Conservation (phyloP, 1,284 basidiomycete species). For the Boletus chippewaensis region DNA sequence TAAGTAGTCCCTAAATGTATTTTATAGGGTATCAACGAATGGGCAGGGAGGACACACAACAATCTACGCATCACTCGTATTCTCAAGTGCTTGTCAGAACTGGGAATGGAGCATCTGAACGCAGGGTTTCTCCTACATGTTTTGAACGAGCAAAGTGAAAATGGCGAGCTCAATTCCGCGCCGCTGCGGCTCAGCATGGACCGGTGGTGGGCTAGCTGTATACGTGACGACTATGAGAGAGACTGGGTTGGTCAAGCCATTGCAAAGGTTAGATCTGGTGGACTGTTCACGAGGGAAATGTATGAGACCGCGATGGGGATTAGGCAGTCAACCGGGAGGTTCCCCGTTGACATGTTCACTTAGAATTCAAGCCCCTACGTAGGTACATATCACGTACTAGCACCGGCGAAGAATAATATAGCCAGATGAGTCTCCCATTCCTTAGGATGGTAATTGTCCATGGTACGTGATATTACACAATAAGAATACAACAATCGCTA, state of each 20-base stretch:
- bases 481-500: conserved; percentile 10
- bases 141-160: conserved; percentile 62
- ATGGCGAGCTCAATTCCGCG: conserved; percentile 42
- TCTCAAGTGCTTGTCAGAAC: conserved; percentile 66
- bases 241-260: conserved; percentile 48
- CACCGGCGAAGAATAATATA: neutral
- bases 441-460: neutral
- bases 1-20: conserved; percentile 35
- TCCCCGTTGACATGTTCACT: conserved; percentile 10
- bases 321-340: conserved; percentile 25
- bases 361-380: neutral
- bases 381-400: neutral
- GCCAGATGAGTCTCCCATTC: too few relatives aligned
- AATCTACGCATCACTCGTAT: conserved; percentile 74
- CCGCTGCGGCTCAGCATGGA: conserved; percentile 60
- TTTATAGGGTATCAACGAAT: neutral
- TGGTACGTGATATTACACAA: conserved; percentile 13
- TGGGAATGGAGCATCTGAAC: conserved; percentile 57
- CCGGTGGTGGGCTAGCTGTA: conserved; percentile 70
- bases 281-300: conserved; percentile 49
- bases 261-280: conserved; percentile 38
- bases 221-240: conserved; percentile 55
- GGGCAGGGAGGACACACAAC: conserved; percentile 59
- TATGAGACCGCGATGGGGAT: conserved; percentile 45
- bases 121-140: conserved; percentile 65